Base-by-base conservation (phyloP, 1,139 yeast genomes). In the Magnusiomyces fungicola region DNA sequence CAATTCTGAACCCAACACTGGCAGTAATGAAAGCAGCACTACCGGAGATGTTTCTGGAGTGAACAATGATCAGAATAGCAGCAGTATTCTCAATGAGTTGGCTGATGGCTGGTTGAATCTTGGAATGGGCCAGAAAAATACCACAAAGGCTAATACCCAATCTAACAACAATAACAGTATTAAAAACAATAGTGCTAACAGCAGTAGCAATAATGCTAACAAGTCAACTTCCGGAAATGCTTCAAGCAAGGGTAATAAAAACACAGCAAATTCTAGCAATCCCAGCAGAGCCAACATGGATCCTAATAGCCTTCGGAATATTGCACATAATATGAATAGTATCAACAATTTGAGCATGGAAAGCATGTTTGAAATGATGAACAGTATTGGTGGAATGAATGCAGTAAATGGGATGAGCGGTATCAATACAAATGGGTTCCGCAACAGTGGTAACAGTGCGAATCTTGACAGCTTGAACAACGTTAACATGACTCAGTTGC, bases 301-400 rank as follows among this genome's bases (percentile, higher is more conserved):
- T n/a, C 16, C 19, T 23, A 34, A 34, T 23, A 34, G 38, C 19
- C 14, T 34, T 7, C 38, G 38, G 12, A 34, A 34, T 14, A 34
- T 34, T 34, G 38, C 38, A 3, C 16, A 34, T 23, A 34, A 34
- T 23, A 34, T 34, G 3, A 34, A 34, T n/a, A 38, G 27, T 5
- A 23, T 38, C 41, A 38, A 14, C 29, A 38, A 38, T 21, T 23
- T 23, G 27, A 38, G 29, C 29, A 21, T 23, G 9, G 21, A 27
- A 5, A 40, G 27, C 34, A 40, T 18, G 33, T 40, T 21, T 9
- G 18, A 24, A 5, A 34, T 34, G 38, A 34, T 34, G 38, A 34
- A 34, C 38, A 34, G 38, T 34, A 34, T 34, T 34, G 38, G 38
- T 6, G 38, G 38, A 6, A 34, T 34, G 23, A 34, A 34, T 18